These are phyloP conservation scores for Phytophthora chlamydospora DNA, from an alignment of 352 stramenopile species.

Conservation along the genomic window DNA sequence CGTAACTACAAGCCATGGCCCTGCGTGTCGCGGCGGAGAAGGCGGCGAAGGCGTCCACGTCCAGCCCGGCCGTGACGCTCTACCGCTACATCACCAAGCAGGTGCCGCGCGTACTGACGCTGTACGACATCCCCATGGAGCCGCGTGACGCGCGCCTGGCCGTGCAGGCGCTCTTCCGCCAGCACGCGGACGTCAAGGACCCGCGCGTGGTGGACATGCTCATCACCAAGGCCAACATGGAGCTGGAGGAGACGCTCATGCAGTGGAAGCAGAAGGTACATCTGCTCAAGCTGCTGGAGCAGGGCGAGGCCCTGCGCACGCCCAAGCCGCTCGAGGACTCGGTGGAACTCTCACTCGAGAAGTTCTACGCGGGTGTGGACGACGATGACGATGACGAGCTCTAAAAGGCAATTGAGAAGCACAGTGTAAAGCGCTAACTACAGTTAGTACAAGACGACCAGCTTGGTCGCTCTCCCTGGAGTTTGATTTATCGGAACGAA, in stretches of 20 bases:
- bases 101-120: slow-evolving; percentile 95
- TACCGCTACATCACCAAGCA: slow-evolving; percentile 92
- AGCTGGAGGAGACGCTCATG: slow-evolving; percentile 97
- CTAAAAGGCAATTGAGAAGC: slow-evolving; percentile 20
- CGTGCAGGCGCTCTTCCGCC: slow-evolving; percentile 94
- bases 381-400: slow-evolving; percentile 75
- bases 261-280: slow-evolving; percentile 99
- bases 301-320: slow-evolving; percentile 58
- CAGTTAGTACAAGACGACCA: slow-evolving; percentile 19
- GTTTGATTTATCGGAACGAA: slow-evolving; percentile 24
- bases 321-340: slow-evolving; percentile 45
- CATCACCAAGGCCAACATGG: slow-evolving; percentile 98
- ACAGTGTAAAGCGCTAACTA: slow-evolving; percentile 11
- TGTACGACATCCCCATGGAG: slow-evolving; percentile 98
- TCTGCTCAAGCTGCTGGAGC: slow-evolving; percentile 87
- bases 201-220: slow-evolving; percentile 94
- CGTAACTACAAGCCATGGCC: slow-evolving; percentile 51
- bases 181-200: slow-evolving; percentile 95
- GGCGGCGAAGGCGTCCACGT: slow-evolving; percentile 45
- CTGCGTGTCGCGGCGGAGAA: slow-evolving; percentile 81
- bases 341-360: slow-evolving; percentile 71
- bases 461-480: slow-evolving; percentile 20
- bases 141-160: slow-evolving; percentile 84
- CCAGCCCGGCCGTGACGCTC: slow-evolving; percentile 82
- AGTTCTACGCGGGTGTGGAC: slow-evolving; percentile 83